phyloP scores from a whole-genome alignment of 805 yeast species.

The Lachancea waltii region DNA sequence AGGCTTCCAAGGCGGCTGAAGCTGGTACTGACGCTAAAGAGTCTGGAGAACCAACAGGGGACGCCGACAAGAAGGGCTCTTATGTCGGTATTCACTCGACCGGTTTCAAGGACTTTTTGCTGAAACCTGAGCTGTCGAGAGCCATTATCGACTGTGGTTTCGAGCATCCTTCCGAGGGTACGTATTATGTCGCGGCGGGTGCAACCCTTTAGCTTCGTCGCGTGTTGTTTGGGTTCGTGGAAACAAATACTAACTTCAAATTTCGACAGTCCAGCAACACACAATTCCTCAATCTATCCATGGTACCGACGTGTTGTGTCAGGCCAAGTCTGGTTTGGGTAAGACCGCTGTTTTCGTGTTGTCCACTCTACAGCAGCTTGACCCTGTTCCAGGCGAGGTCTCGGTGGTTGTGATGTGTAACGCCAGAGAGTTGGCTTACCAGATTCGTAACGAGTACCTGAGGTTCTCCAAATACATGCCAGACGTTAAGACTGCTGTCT shows the following conservation, averaged over 20 bases:
- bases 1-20: conserved; percentile 40
- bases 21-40: conserved; percentile 22
- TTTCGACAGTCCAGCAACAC: conserved; percentile 81
- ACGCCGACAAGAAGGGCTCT: conserved; percentile 86
- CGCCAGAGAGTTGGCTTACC: conserved; percentile 98
- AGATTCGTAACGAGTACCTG: conserved; percentile 93
- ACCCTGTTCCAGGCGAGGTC: conserved; percentile 95
- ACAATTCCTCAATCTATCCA: conserved; percentile 97
- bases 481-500: conserved; percentile 92
- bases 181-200: conserved; percentile 29
- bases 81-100: conserved; percentile 98
- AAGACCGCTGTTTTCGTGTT: conserved; percentile 96
- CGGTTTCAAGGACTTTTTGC: conserved; percentile 94
- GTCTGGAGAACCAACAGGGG: conserved; percentile 36
- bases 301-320: conserved; percentile 97
- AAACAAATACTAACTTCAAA: conserved; percentile 3
- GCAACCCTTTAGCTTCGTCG: neutral
- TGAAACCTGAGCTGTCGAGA: conserved; percentile 94
- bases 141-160: conserved; percentile 99
- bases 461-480: conserved; percentile 98
- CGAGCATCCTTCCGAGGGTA: conserved; percentile 98
- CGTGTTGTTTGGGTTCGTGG: neutral
- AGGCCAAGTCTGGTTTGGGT: conserved; percentile 99
- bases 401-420: conserved; percentile 93
- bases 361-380: conserved; percentile 93